A percentile compares a stretch with the other conserved stretches of the same genome.
phyloP scores from a whole-genome alignment of 2,329 filamentous ascomycete species.

The Fonsecaea erecta region DNA sequence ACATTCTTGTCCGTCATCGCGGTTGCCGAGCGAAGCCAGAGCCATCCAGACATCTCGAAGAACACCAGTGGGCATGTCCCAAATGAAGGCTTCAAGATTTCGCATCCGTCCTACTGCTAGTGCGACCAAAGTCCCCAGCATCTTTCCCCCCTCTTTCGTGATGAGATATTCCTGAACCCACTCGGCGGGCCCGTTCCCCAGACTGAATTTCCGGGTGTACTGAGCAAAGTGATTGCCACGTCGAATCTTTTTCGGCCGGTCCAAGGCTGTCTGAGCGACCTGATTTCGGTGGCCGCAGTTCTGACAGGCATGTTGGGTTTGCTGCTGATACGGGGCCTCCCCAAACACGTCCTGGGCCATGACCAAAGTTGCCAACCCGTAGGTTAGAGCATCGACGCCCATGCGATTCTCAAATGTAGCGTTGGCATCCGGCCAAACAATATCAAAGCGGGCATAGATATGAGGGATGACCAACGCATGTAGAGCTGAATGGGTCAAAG shows the following conservation, averaged over 20 bases:
- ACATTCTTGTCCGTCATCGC: conserved; percentile 63
- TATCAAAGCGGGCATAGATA: conserved; percentile 85
- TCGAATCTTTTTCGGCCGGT: conserved; percentile 43
- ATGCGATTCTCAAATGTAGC: conserved; percentile 67
- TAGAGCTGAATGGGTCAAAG: conserved; percentile 76
- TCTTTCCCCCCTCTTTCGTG: conserved; percentile 81
- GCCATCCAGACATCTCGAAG: conserved; percentile 80
- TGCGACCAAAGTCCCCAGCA: conserved; percentile 82
- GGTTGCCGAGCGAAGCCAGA: conserved; percentile 70
- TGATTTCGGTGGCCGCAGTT: conserved; percentile 44
- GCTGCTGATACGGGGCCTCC: conserved; percentile 51
- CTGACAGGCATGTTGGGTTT: conserved; percentile 25
- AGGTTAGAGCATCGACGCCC: conserved; percentile 81
- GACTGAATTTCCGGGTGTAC: conserved; percentile 79
- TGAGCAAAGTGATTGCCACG: conserved; percentile 76
- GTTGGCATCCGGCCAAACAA: conserved; percentile 80
- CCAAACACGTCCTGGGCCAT: conserved; percentile 70
- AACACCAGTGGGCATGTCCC: conserved; percentile 89
- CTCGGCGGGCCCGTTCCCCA: conserved; percentile 77
- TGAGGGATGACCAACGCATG: conserved; percentile 75
- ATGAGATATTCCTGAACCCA: conserved; percentile 84
- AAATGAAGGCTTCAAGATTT: conserved; percentile 79
- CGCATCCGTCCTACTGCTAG: conserved; percentile 80
- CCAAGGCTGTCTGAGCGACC: conserved; percentile 35
- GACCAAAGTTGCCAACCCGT: conserved; percentile 78